A percentile compares a stretch with the other conserved stretches of the same genome.
Evolutionary conservation across 345 rosid genomes (phyloP).

Genomic region (Raphanus raphanistrum): DNA sequence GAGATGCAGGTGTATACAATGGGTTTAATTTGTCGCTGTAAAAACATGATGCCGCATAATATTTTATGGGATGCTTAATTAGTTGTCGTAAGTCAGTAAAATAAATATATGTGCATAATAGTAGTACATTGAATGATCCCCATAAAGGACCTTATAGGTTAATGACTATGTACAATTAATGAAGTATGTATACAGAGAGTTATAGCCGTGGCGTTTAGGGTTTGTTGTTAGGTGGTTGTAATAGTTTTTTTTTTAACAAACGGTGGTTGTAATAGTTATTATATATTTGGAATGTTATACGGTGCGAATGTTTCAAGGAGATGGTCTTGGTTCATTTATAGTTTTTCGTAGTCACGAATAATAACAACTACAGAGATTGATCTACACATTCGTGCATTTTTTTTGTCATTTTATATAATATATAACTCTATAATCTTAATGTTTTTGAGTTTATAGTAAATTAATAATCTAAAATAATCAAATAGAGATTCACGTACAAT

Average conservation of each 20-base stretch:
- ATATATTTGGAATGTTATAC: conserved; percentile 15
- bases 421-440: too few relatives aligned
- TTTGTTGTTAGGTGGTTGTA: conserved; percentile 29
- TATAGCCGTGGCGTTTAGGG: conserved; percentile 19
- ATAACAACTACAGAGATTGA: not conserved
- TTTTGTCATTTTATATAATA: too few relatives aligned
- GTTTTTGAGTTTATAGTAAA: too few relatives aligned
- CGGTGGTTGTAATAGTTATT: too few relatives aligned
- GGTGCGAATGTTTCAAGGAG: not conserved
- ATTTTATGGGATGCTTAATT: conserved; percentile 15
- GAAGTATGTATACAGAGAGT: conserved; percentile 11
- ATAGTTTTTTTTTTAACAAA: not conserved
- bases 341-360: not conserved
- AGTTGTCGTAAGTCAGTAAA: conserved; percentile 17
- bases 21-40: conserved; percentile 5
- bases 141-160: conserved; percentile 33
- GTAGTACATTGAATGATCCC: conserved; percentile 30
- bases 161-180: not conserved
- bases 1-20: not conserved
- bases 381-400: too few relatives aligned
- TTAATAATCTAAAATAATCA: too few relatives aligned
- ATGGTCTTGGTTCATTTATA: not conserved
- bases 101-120: conserved; percentile 1
- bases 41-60: conserved; percentile 33
- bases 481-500: too few relatives aligned